Base-by-base conservation (phyloP, 192 early-diverging fungal genomes). In the Mortierella hygrophila region DNA sequence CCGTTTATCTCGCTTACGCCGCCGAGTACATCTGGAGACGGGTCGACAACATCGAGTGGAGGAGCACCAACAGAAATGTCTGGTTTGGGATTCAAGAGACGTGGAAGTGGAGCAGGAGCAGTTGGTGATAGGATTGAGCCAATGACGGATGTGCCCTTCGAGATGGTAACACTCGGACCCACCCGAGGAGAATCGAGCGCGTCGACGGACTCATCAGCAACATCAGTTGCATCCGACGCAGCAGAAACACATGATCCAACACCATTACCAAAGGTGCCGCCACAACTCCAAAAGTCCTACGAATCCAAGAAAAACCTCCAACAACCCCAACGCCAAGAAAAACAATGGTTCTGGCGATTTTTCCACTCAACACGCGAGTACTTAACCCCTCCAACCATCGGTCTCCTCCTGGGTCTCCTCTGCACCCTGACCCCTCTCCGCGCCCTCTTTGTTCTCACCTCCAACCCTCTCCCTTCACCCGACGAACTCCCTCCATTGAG, bases 381-480 rank as follows among this genome's bases (percentile, higher is more conserved):
- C 63, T 70, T 80, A 15, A 80, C 83, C 0, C 83, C 83, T n/a
- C 83, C 83, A 29, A 85, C 83, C 6, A 76, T 85, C 32, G 83
- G 83, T 11, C 74, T 85, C 46, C 5, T 85, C 5, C 38, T 85
- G 13, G 83, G 83, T 29, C 74, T 85, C 16, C 23, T 80, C 1
- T 57, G 49, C 9, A 75, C 83, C 0, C 26, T 85, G 21, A 80
- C 78, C 0, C 83, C 78, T 0, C 57, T 85, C 5, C 73, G 83
- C 3, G 60, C 7, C 6, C 70, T 85, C 9, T 85, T 85, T 41
- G 38, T 85, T 0, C 15, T 38, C 13, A 80, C 83, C 8, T 9
- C 72, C 3, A 54, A 52, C 6, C 78, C 83, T 13, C 74, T 76
- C 8, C 74, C 83, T 4, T 80, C 83, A 18, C 74, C 60, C 9